Conservation (phyloP, 345 rosid species). For the Lepidium aucheri region DNA sequence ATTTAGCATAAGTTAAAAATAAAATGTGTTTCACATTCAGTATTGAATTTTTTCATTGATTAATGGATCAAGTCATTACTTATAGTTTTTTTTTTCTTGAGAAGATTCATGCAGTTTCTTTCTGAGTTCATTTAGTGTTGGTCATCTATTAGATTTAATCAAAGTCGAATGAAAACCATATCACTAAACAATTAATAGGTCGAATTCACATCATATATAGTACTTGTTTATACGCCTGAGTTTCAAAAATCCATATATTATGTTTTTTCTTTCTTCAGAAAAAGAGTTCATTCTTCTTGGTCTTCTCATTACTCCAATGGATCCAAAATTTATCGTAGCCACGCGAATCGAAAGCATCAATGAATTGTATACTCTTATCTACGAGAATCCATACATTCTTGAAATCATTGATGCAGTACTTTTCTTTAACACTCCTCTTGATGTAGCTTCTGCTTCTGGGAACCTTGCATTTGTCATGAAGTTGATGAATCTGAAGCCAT, state of each 20-base stretch:
- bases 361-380: slow-evolving; percentile 16
- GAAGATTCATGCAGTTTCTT: no score
- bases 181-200: slow-evolving; percentile 4
- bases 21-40: no score
- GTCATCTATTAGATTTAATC: neutral
- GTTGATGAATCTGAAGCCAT: slow-evolving; percentile 30
- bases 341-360: slow-evolving; percentile 8
- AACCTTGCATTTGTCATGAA: slow-evolving; percentile 25
- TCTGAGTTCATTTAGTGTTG: no score
- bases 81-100: no score
- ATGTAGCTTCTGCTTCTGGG: slow-evolving; percentile 27
- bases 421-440: slow-evolving; percentile 34
- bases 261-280: neutral
- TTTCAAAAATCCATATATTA: neutral
- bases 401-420: slow-evolving; percentile 20
- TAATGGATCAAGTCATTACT: no score
- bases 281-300: neutral
- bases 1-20: no score
- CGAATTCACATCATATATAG: neutral
- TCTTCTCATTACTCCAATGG: slow-evolving; percentile 1
- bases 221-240: neutral
- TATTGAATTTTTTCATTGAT: no score
- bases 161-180: slow-evolving; percentile 3
- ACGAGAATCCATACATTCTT: slow-evolving; percentile 20
- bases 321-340: slow-evolving; percentile 12